Percentiles rank a stretch among this genome's conserved stretches.
Conservation (phyloP, 1,284 basidiomycete species). For the Ceratobasidium sp. region DNA sequence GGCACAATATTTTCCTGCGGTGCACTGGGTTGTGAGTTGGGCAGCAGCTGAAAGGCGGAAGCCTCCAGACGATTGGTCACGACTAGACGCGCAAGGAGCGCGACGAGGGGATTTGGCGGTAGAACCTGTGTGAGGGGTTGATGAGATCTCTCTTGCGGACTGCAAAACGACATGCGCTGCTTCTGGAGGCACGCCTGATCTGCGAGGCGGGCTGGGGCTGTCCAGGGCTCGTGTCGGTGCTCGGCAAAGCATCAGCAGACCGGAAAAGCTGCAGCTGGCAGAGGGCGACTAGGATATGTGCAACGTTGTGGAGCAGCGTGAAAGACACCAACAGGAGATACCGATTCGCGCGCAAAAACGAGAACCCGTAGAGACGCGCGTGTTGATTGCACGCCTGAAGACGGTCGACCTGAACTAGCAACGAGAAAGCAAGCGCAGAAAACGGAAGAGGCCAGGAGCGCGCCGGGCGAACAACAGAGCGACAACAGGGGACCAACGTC, state of each 20-base stretch:
- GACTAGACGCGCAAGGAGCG: conserved; percentile 31
- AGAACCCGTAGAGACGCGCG: conserved; percentile 42
- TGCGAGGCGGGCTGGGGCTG: conserved; percentile 41
- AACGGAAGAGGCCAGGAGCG: conserved; percentile 5
- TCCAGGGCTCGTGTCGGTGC: conserved; percentile 43
- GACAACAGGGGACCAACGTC: conserved; percentile 32
- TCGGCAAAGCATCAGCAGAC: conserved; percentile 46
- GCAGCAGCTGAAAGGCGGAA: conserved; percentile 41
- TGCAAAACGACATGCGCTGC: conserved; percentile 43
- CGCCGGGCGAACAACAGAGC: conserved; percentile 29
- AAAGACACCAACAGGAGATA: conserved; percentile 20
- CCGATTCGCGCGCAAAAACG: conserved; percentile 27
- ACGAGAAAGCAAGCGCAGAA: conserved; percentile 37
- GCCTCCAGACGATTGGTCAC: conserved; percentile 43
- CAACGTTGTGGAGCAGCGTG: conserved; percentile 43
- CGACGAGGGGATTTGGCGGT: conserved; percentile 45
- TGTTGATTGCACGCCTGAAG: conserved; percentile 35
- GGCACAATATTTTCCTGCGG: conserved; percentile 36
- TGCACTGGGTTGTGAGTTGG: conserved; percentile 29
- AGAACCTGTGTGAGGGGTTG: conserved; percentile 44
- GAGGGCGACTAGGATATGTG: conserved; percentile 26
- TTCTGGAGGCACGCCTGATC: conserved; percentile 45
- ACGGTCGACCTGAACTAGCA: conserved; percentile 3
- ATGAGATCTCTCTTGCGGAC: conserved; percentile 42
- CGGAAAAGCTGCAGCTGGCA: conserved; percentile 41